phyloP scores from a whole-genome alignment of 2,329 filamentous ascomycete species.

The Neonectria ditissima region DNA sequence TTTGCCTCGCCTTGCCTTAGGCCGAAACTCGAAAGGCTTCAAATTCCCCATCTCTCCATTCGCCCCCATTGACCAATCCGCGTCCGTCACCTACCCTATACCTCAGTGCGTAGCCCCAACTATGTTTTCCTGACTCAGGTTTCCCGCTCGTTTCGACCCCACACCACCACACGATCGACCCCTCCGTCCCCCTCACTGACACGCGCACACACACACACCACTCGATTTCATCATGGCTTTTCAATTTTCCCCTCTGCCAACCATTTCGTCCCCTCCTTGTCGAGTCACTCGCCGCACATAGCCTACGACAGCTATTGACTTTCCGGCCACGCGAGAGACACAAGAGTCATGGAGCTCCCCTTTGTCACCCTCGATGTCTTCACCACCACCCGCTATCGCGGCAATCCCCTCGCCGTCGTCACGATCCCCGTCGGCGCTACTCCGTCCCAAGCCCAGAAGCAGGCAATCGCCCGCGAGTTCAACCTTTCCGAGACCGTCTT shows the following conservation, averaged over 20 bases:
- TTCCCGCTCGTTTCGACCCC: constrained; percentile 3
- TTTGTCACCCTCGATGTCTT: constrained; percentile 71
- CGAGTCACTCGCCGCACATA: neutral
- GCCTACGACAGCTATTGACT: neutral
- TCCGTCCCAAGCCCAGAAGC: constrained; percentile 64
- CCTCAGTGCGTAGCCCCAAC: constrained; percentile 8
- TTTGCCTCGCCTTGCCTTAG: constrained; percentile 2
- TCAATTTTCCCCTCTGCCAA: neutral
- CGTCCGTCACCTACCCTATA: constrained; percentile 4
- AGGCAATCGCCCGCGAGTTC: constrained; percentile 71
- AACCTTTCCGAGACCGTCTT: constrained; percentile 75
- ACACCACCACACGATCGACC: constrained; percentile 10
- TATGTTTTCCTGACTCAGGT: constrained; percentile 9
- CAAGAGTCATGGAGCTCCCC: constrained; percentile 52
- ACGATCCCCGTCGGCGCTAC: constrained; percentile 57
- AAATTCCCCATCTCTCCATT: neutral
- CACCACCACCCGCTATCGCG: constrained; percentile 62
- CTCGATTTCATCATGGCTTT: constrained; percentile 9
- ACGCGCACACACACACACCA: neutral
- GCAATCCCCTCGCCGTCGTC: constrained; percentile 72
- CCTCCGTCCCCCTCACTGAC: neutral
- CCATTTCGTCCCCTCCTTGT: neutral
- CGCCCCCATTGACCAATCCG: neutral
- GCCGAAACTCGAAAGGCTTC: constrained; percentile 8
- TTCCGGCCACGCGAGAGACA: neutral